Evolutionary conservation across 108 stramenopile genomes (phyloP).

Genomic region (Phaeodactylum tricornutum): DNA sequence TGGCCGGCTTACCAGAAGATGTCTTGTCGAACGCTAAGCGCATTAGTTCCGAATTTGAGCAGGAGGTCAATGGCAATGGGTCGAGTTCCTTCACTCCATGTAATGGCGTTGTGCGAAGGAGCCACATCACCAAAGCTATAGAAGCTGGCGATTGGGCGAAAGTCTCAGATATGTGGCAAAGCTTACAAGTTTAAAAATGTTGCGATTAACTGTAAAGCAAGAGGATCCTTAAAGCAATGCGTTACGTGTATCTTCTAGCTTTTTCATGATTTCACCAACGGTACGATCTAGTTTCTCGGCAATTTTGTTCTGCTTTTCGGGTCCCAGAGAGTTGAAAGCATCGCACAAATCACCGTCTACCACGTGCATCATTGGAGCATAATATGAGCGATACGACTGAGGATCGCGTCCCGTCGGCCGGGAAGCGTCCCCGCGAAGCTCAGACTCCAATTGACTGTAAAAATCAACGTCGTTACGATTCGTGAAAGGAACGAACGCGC

Average conservation of each 20-base stretch:
- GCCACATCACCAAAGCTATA: too few relatives aligned
- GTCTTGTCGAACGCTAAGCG: constrained; percentile 76
- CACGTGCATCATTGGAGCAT: constrained; percentile 86
- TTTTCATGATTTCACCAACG: constrained; percentile 91
- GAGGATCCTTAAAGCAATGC: constrained; percentile 50
- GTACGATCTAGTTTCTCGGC: constrained; percentile 85
- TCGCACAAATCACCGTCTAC: constrained; percentile 96
- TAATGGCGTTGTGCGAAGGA: too few relatives aligned
- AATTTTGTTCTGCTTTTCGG: constrained; percentile 72
- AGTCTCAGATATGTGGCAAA: too few relatives aligned
- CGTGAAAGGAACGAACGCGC: constrained; percentile 86
- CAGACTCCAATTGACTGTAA: constrained; percentile 87
- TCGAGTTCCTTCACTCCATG: too few relatives aligned
- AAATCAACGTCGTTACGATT: constrained; percentile 93
- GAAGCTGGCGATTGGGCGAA: too few relatives aligned
- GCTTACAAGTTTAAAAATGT: too few relatives aligned
- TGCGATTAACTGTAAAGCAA: too few relatives aligned
- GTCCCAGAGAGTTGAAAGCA: constrained; percentile 63
- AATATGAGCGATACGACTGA: constrained; percentile 88
- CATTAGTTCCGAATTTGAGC: constrained; percentile 70
- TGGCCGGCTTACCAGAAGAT: constrained; percentile 93
- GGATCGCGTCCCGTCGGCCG: constrained; percentile 89
- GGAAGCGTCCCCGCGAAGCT: constrained; percentile 66
- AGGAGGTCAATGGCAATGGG: constrained; percentile 21
- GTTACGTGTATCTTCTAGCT: constrained; percentile 86